These are phyloP conservation scores for Sphaerobolus stellatus DNA, from an alignment of 1,284 basidiomycete species.

Conservation along the genomic window DNA sequence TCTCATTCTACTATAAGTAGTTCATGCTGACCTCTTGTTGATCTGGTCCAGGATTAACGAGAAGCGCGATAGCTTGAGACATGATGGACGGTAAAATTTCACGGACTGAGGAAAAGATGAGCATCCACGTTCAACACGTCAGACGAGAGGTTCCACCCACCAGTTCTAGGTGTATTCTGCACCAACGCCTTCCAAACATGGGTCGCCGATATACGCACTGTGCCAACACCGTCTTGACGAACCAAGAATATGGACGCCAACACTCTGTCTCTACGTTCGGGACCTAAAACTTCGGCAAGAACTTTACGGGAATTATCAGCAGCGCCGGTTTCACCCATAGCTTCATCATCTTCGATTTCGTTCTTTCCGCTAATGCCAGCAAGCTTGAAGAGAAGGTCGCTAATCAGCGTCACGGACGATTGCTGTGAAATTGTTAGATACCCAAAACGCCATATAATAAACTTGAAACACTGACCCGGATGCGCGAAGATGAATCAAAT, in stretches of 20 bases:
- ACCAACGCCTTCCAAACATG: slow-evolving; percentile 99
- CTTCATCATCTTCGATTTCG: slow-evolving; percentile 81
- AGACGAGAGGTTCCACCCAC: slow-evolving; percentile 37
- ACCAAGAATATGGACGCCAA: slow-evolving; percentile 91
- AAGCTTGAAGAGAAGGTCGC: slow-evolving; percentile 96
- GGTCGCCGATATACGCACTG: slow-evolving; percentile 88
- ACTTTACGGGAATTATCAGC: slow-evolving; percentile 83
- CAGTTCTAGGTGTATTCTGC: slow-evolving; percentile 83
- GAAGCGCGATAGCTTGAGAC: slow-evolving; percentile 68
- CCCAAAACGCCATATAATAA: slow-evolving; percentile 13
- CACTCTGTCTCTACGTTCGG: slow-evolving; percentile 87
- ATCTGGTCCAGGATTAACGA: slow-evolving; percentile 78
- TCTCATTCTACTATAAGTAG: neutral
- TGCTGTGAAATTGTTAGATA: slow-evolving; percentile 48
- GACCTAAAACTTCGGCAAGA: slow-evolving; percentile 85
- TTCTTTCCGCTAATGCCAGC: slow-evolving; percentile 94
- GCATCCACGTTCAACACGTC: neutral
- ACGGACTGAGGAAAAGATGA: slow-evolving; percentile 57
- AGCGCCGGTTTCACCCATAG: slow-evolving; percentile 60
- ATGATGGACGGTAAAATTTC: slow-evolving; percentile 92
- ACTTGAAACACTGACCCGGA: slow-evolving; percentile 61
- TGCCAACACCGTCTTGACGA: slow-evolving; percentile 89
- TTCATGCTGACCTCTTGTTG: slow-evolving; percentile 77
- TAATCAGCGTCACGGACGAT: slow-evolving; percentile 93
- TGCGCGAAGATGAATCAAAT: slow-evolving; percentile 94